These are phyloP conservation scores for Coprinellus aureogranulatus DNA, from an alignment of 768 basidiomycete species.

Conservation along the genomic window DNA sequence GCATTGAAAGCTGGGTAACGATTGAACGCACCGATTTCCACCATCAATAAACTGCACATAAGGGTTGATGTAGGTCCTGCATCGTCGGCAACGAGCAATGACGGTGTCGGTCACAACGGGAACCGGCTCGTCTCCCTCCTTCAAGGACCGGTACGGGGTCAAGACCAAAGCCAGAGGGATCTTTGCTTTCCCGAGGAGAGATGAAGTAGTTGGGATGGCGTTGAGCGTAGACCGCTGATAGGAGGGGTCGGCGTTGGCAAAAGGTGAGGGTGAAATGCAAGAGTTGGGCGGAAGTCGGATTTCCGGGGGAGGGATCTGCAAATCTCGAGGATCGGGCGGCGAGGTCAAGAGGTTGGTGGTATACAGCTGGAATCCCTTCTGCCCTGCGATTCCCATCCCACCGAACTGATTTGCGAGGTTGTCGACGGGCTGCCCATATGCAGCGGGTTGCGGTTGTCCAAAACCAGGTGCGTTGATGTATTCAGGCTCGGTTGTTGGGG, in stretches of 20 bases:
- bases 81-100: constrained; percentile 93
- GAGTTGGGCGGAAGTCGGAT: constrained; percentile 86
- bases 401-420: constrained; percentile 81
- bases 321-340: constrained; percentile 86
- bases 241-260: constrained; percentile 82
- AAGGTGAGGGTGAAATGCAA: constrained; percentile 71
- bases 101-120: constrained; percentile 92
- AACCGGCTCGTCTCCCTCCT: constrained; percentile 79
- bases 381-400: constrained; percentile 82
- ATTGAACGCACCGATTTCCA: constrained; percentile 68
- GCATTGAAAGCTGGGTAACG: neutral
- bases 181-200: constrained; percentile 84
- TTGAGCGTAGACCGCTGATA: constrained; percentile 92
- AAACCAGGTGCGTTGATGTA: constrained; percentile 43
- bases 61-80: constrained; percentile 96
- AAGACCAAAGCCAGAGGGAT: constrained; percentile 86
- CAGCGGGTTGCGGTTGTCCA: constrained; percentile 30
- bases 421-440: constrained; percentile 54
- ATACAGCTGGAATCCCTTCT: constrained; percentile 73
- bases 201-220: constrained; percentile 87
- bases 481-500: constrained; percentile 45
- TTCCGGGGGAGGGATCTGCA: constrained; percentile 80
- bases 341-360: constrained; percentile 92
- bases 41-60: constrained; percentile 98
- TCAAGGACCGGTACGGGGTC: constrained; percentile 85